phyloP scores from a whole-genome alignment of 2,329 filamentous ascomycete species.

The Sarocladiaceae sp. region DNA sequence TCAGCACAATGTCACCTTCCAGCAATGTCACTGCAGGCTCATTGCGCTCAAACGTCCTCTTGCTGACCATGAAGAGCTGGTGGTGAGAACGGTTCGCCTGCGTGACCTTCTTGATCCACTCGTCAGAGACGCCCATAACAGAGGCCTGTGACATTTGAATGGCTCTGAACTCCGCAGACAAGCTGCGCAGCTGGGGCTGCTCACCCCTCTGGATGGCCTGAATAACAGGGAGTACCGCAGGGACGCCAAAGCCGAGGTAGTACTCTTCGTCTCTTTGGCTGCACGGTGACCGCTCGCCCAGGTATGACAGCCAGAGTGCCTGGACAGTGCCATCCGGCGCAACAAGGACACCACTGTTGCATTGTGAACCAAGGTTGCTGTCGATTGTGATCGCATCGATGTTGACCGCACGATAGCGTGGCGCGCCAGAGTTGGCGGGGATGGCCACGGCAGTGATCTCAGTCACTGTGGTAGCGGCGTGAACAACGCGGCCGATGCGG shows the following conservation, averaged over 20 bases:
- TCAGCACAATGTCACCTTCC: constrained; percentile 89
- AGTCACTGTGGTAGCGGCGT: constrained; percentile 89
- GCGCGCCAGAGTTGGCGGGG: constrained; percentile 84
- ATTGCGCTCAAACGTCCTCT: constrained; percentile 64
- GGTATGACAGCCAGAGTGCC: constrained; percentile 92
- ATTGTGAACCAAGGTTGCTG: constrained; percentile 83
- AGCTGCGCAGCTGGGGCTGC: constrained; percentile 76
- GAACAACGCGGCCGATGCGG: constrained; percentile 86
- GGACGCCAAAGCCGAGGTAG: constrained; percentile 84
- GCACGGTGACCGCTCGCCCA: constrained; percentile 77
- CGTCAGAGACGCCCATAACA: constrained; percentile 93
- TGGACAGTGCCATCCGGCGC: constrained; percentile 87
- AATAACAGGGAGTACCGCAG: constrained; percentile 82
- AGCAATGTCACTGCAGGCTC: constrained; percentile 53
- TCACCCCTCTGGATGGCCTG: constrained; percentile 75
- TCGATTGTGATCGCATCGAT: constrained; percentile 96
- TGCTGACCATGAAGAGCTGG: constrained; percentile 97
- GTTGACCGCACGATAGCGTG: constrained; percentile 89
- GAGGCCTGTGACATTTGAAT: constrained; percentile 96
- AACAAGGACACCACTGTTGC: constrained; percentile 88
- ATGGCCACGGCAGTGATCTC: constrained; percentile 97
- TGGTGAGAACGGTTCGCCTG: constrained; percentile 85
- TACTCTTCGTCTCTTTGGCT: constrained; percentile 91
- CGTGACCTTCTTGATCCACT: constrained; percentile 90
- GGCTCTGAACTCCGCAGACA: constrained; percentile 90